phyloP scores from a whole-genome alignment of 495 filamentous ascomycete species.

The Daldinia bambusicola region DNA sequence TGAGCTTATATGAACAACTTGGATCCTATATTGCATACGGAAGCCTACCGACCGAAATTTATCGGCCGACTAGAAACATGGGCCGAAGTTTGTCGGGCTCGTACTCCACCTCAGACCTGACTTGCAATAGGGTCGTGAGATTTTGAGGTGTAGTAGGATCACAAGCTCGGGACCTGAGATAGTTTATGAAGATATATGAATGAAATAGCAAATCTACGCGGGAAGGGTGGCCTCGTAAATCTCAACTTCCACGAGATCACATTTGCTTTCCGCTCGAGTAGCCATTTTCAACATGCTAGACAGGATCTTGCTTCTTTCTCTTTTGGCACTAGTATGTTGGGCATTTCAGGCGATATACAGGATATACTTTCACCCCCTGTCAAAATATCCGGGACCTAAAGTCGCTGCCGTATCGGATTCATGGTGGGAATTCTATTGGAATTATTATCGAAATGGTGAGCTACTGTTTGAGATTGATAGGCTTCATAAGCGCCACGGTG shows the following conservation, averaged over 20 bases:
- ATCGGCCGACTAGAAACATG: constrained; percentile 4
- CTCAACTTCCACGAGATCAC: not conserved
- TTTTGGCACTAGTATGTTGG: not conserved
- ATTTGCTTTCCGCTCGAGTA: not conserved
- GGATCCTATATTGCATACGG: not conserved
- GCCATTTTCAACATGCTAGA: constrained; percentile 6
- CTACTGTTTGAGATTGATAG: constrained; percentile 14
- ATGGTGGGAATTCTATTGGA: constrained; percentile 15
- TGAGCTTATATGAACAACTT: not conserved
- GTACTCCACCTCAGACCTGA: not conserved
- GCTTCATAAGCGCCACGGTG: constrained; percentile 13
- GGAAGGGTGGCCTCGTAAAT: not conserved
- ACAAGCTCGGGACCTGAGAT: not conserved
- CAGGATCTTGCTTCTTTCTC: not conserved
- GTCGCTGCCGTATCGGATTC: constrained; percentile 9
- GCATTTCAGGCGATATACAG: constrained; percentile 11
- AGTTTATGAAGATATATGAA: constrained; percentile 1
- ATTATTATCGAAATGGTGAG: constrained; percentile 18
- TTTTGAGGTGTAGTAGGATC: not conserved
- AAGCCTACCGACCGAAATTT: not conserved
- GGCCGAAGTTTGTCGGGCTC: constrained; percentile 1
- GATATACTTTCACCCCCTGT: constrained; percentile 11
- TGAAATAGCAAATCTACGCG: constrained; percentile 7
- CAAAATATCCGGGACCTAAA: constrained; percentile 6
- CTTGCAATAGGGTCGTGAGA: not conserved